phyloP scores from a whole-genome alignment of 2,329 filamentous ascomycete genomes.

The Colletotrichum orbiculare region DNA sequence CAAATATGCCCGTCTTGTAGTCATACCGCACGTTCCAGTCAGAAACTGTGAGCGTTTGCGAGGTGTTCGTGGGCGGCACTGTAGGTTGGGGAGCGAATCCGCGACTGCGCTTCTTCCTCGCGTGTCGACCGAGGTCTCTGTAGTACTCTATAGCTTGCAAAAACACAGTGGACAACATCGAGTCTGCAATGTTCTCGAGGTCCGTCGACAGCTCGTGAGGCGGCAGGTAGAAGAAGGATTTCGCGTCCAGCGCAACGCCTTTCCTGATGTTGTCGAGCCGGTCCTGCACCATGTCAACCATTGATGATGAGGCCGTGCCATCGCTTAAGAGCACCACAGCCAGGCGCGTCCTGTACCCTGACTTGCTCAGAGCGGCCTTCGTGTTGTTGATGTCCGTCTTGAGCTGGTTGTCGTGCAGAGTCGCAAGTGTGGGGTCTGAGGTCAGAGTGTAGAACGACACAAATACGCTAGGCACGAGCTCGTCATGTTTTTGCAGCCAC shows the following conservation, averaged over 20 bases:
- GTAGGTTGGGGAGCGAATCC: constrained; percentile 83
- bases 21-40: constrained; percentile 97
- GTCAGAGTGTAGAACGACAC: constrained; percentile 84
- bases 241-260: constrained; percentile 83
- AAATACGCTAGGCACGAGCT: constrained; percentile 82
- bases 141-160: constrained; percentile 88
- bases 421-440: constrained; percentile 77
- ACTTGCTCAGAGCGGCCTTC: constrained; percentile 73
- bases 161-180: constrained; percentile 78
- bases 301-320: constrained; percentile 55
- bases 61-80: constrained; percentile 85
- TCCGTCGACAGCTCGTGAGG: constrained; percentile 78
- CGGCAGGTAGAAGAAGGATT: constrained; percentile 86
- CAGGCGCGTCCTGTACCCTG: constrained; percentile 82
- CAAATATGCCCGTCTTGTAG: constrained; percentile 90
- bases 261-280: constrained; percentile 82
- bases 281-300: constrained; percentile 73
- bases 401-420: constrained; percentile 85
- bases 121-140: constrained; percentile 90
- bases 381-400: constrained; percentile 87
- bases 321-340: constrained; percentile 83
- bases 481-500: constrained; percentile 92
- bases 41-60: constrained; percentile 83
- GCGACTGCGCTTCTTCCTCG: constrained; percentile 86
- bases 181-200: constrained; percentile 77